A percentile compares a stretch with the other conserved stretches of the same genome.
Conservation (phyloP, 306 rosid species). For the Trichosanthes truncata region DNA sequence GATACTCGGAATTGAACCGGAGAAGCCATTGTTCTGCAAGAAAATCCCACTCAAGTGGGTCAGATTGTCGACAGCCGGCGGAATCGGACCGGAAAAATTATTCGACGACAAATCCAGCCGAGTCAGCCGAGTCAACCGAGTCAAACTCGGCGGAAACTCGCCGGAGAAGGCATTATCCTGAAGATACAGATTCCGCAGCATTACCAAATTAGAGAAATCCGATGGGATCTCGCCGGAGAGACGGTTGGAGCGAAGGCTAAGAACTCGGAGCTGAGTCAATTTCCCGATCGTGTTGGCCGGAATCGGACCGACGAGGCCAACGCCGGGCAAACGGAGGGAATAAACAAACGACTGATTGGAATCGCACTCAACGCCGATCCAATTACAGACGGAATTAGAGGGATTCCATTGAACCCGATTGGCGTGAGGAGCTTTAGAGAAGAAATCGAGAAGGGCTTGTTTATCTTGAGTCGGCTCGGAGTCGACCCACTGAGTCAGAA, state of each 20-base stretch:
- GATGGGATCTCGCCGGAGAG: conserved; percentile 69
- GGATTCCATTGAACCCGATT: conserved; percentile 74
- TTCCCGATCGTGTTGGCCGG: conserved; percentile 65
- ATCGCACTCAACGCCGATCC: conserved; percentile 77
- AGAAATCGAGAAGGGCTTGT: conserved; percentile 76
- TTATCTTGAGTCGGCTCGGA: conserved; percentile 80
- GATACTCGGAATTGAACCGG: conserved; percentile 50
- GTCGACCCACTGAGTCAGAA: conserved; percentile 22
- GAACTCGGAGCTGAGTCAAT: conserved; percentile 51
- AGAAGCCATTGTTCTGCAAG: conserved; percentile 51
- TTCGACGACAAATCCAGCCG: conserved; percentile 77
- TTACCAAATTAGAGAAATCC: conserved; percentile 49
- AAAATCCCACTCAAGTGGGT: conserved; percentile 54
- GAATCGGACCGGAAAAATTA: conserved; percentile 57
- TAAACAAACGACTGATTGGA: conserved; percentile 36
- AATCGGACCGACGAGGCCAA: conserved; percentile 58
- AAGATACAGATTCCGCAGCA: conserved; percentile 60
- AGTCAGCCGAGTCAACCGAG: conserved; percentile 36
- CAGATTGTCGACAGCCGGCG: conserved; percentile 57
- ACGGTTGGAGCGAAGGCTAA: conserved; percentile 77
- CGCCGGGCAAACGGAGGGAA: conserved; percentile 70
- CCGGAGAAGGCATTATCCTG: conserved; percentile 56
- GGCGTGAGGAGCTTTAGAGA: conserved; percentile 48
- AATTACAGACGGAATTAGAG: conserved; percentile 60
- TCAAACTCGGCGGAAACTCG: conserved; percentile 39